These are phyloP conservation scores for Suhomyces tanzawaensis DNA, from an alignment of 805 yeast species.

Conservation along the genomic window DNA sequence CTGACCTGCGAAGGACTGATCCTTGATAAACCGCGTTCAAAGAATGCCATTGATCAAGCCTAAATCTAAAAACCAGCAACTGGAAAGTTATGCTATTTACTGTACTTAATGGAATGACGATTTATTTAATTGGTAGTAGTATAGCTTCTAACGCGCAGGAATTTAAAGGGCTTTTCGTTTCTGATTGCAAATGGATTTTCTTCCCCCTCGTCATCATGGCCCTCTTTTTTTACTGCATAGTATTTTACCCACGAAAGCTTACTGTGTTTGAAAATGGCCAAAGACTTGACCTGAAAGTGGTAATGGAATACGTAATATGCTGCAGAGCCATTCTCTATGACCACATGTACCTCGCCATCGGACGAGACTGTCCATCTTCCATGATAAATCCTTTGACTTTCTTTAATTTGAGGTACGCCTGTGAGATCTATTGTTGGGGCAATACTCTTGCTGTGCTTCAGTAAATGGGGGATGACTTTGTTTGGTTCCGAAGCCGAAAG, in stretches of 20 bases:
- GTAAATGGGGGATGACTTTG: conserved; percentile 58
- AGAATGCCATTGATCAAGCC: too few species aligned
- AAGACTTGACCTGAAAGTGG: conserved; percentile 53
- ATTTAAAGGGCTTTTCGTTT: conserved; percentile 78
- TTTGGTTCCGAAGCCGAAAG: conserved; percentile 72
- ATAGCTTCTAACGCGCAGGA: conserved; percentile 58
- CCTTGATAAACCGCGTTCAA: too few species aligned
- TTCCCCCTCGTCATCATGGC: conserved; percentile 46
- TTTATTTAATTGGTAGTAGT: conserved; percentile 9
- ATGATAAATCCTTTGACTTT: conserved; percentile 33
- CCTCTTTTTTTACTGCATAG: conserved; percentile 48
- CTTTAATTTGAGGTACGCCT: conserved; percentile 17
- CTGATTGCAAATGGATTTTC: conserved; percentile 49
- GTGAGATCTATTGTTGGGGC: conserved; percentile 17
- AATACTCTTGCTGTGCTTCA: conserved; percentile 23
- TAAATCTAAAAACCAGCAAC: too few species aligned
- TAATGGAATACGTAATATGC: conserved; percentile 63
- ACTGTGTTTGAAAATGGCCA: conserved; percentile 56
- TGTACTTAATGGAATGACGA: conserved; percentile 1
- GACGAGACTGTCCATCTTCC: conserved; percentile 61
- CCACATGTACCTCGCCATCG: conserved; percentile 49
- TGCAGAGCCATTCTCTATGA: conserved; percentile 56
- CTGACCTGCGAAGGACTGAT: too few species aligned
- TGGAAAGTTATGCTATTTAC: too few species aligned
- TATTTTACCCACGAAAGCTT: conserved; percentile 71